Base-by-base conservation (phyloP, 331 rosid genomes). In the Malus hybrid region DNA sequence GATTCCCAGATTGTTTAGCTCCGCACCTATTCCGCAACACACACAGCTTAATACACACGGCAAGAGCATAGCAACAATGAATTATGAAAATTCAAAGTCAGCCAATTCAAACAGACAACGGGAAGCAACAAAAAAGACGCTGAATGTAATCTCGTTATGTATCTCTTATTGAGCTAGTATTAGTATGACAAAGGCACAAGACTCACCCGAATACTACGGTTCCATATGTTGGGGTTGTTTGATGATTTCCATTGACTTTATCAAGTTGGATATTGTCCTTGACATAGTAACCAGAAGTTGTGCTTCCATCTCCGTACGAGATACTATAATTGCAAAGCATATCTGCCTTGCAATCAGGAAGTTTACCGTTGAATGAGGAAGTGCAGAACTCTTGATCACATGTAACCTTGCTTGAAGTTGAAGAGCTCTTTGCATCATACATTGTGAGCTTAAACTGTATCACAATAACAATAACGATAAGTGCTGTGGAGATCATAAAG, bases 251-350 rank as follows among this genome's bases (percentile, higher is more conserved):
- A 56, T 56, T 77, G 34, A 83, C 86, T 82, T 36, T 73, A 46
- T 89, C 62, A 27, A 86, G 86, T 42, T 86, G 90, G 60, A 92
- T 61, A 65, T 62, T 7, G 86, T 95, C 99, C 81, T 85, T 82
- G 77, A 95, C 89, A 76, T 74, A 90, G 85, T 83, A 85, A 8
- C 99, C 99, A 39, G 90, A 1, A 66, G 96, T 89, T 34, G 83
- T 13, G 82, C 97, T 87, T 80, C 97, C 98, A 81, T 95, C 99
- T 82, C 98, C 99, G 67, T 95, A 95, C 13, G 80, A 79, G 66
- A 95, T 80, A 72, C 74, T 79, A 39, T 39, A 39, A 39, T 39
- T 86, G 84, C 98, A 95, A 48, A 81, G 74, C 85, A 76, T 63
- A 4, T 77, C 80, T 46, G 84, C 69, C 67, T 57, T 81, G 91